These are phyloP conservation scores for Coemansia sp. DNA, from an alignment of 192 early-diverging fungal species.

Conservation along the genomic window DNA sequence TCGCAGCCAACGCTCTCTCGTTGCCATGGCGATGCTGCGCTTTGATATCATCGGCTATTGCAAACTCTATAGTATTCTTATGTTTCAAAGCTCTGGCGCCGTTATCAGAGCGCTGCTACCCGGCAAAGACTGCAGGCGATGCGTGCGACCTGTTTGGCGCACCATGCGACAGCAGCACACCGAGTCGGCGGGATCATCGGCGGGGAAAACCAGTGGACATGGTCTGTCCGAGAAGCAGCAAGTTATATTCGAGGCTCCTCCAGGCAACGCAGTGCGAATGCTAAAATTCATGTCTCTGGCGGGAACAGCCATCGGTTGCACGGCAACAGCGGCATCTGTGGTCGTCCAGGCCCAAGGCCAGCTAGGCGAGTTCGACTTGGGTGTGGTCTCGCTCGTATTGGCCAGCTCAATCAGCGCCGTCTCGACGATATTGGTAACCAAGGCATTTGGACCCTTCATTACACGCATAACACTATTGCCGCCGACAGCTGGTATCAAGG, in stretches of 20 bases:
- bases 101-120: not conserved
- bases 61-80: not conserved
- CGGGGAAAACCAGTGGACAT: not conserved
- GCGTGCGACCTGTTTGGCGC: not conserved
- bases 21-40: not conserved
- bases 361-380: slow-evolving; percentile 31
- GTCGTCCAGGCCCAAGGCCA: slow-evolving; percentile 20
- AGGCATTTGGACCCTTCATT: slow-evolving; percentile 52
- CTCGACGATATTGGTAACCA: slow-evolving; percentile 40
- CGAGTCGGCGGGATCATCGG: not conserved
- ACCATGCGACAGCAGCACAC: not conserved
- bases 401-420: slow-evolving; percentile 45
- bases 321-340: slow-evolving; percentile 28
- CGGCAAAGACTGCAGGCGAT: not conserved
- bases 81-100: not conserved
- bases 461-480: slow-evolving; percentile 40
- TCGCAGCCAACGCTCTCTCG: slow-evolving; percentile 4
- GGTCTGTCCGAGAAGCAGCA: slow-evolving; percentile 1
- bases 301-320: slow-evolving; percentile 38
- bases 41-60: not conserved
- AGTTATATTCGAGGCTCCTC: slow-evolving; percentile 42
- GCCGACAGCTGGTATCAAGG: not conserved
- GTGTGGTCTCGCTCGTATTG: slow-evolving; percentile 19
- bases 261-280: slow-evolving; percentile 44
- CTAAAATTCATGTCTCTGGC: slow-evolving; percentile 57